These are phyloP conservation scores for Pelargonium citronellum DNA, from an alignment of 441 rosid genomes.

Conservation along the genomic window DNA sequence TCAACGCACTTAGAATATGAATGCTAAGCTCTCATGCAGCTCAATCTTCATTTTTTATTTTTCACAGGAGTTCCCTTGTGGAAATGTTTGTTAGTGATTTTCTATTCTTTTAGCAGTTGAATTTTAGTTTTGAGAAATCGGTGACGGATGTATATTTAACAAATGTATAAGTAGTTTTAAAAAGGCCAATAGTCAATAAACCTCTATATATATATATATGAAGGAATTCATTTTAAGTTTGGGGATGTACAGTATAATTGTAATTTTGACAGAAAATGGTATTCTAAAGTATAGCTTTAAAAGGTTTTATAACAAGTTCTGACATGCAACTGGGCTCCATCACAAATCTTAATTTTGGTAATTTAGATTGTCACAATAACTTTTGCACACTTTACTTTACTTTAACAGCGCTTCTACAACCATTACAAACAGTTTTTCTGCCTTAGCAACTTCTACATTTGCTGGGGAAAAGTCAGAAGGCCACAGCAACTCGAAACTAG, in stretches of 20 bases:
- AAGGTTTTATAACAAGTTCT: neutral
- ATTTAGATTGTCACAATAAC: neutral
- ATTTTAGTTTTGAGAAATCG: neutral
- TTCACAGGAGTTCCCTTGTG: neutral
- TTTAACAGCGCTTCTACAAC: neutral
- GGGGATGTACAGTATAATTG: neutral
- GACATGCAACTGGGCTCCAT: neutral
- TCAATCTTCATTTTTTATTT: too few relatives aligned
- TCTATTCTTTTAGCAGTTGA: neutral
- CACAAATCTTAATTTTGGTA: conserved; percentile 7
- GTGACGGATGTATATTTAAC: neutral
- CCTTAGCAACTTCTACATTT: neutral
- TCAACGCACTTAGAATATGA: too few relatives aligned
- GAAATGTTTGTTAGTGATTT: neutral
- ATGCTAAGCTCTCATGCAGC: too few relatives aligned
- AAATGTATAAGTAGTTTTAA: neutral
- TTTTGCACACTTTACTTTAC: neutral
- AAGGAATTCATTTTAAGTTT: neutral
- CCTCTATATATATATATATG: neutral
- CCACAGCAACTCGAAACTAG: neutral
- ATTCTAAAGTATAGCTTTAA: neutral
- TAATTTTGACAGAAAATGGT: neutral
- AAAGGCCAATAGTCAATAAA: neutral
- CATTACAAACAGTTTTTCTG: neutral
- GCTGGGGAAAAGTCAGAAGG: neutral